Base-by-base conservation (phyloP, 1,284 basidiomycete genomes). In the Heterobasidion parviporum region DNA sequence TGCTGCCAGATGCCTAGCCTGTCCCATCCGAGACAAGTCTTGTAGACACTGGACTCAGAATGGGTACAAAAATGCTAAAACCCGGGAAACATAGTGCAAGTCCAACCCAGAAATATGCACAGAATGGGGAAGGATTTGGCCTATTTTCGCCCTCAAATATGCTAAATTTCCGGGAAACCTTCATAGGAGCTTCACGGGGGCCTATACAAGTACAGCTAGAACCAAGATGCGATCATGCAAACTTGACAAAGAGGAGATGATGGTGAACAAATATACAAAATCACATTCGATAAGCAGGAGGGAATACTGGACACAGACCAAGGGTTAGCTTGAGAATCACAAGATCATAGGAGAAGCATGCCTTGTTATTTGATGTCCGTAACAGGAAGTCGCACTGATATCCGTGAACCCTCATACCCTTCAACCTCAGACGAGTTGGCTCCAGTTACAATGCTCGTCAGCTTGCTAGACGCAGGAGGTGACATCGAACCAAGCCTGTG, bases 11-110 rank as follows among this genome's bases (percentile, higher is more conserved):
- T 15, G 67, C 60, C 63, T 75, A 80, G 16, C 69, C 65, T 53
- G 64, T 63, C 15, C 50, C 50, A 33, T 59, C 60, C 15, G 71
- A 61, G 15, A 71, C 65, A 48, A 75, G 74, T 54, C 35, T 33
- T 20, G 79, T 76, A 18, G 85, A 86, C 38, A 95, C 83, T 0
- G 91, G 81, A 50, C 95, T 26, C 5, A 26, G 41, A 16, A 44
- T 44, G 41, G 41, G 16, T 16, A 44, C 41, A 44, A 44, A 44
- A 44, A 44, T 16, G 41, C 12, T 44, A 8, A 14, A 8, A 43
- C 10, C 41, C 12, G 16, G 14, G 41, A 44, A 44, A 16, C 41
- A 44, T 16, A 44, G 41, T 5, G 41, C 41, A 14, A 16, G 8
- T 14, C 16, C 41, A 16, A 44, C 6, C 14, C 3, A 44, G 41